phyloP scores from a whole-genome alignment of 805 yeast genomes.

The Myxozyma geophila region DNA sequence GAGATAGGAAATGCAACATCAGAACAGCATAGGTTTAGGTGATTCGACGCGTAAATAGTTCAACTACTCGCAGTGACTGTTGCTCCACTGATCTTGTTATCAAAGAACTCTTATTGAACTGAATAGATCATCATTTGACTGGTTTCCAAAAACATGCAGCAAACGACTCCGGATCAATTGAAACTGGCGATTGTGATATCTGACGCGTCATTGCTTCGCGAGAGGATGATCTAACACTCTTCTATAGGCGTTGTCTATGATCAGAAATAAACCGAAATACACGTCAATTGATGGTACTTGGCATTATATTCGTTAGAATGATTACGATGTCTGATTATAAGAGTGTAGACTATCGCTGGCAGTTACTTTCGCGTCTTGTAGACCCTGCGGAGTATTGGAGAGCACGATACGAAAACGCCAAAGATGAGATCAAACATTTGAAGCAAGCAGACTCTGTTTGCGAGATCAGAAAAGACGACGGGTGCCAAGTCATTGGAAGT shows the following conservation, averaged over 20 bases:
- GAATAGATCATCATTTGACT: background rate
- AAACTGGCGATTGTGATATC: background rate
- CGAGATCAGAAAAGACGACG: background rate
- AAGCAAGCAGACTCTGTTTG: background rate
- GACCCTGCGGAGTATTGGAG: constrained; percentile 28
- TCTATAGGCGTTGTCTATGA: background rate
- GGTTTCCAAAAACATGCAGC: background rate
- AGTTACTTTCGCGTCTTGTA: constrained; percentile 15
- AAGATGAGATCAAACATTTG: constrained; percentile 3
- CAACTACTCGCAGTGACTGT: no score
- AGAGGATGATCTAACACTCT: background rate
- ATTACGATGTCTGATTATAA: no score
- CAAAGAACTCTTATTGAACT: no score
- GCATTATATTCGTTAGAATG: no score
- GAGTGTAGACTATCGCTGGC: constrained; percentile 19
- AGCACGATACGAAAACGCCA: constrained; percentile 16
- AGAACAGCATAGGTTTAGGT: constrained; percentile 5
- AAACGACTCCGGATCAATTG: background rate
- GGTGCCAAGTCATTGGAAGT: background rate
- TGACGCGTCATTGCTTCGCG: background rate
- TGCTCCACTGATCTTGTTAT: no score
- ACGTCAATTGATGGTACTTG: constrained; percentile 1
- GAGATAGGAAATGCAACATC: no score
- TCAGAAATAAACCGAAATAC: constrained; percentile 2
- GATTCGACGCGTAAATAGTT: background rate